A percentile compares a stretch with the other conserved stretches of the same genome.
These are phyloP conservation scores for Vitis rupestris DNA, from an alignment of 164 flowering plant species.

Conservation along the genomic window DNA sequence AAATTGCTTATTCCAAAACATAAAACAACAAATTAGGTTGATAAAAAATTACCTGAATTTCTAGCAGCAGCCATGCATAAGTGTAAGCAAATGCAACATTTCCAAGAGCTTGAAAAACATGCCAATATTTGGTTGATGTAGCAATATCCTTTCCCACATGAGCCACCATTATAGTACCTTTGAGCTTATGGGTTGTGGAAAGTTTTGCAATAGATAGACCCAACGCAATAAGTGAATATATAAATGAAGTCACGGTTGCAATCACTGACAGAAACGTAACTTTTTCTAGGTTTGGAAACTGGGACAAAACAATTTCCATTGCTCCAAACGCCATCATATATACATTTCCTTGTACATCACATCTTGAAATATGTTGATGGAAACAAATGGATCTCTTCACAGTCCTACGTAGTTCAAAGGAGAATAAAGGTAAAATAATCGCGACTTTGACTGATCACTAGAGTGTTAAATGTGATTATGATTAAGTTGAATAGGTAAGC, in stretches of 20 bases:
- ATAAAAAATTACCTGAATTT: slow-evolving; percentile 36
- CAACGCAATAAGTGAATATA: slow-evolving; percentile 27
- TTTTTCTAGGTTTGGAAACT: slow-evolving; percentile 43
- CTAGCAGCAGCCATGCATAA: slow-evolving; percentile 34
- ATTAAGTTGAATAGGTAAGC: too few species aligned
- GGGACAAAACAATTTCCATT: slow-evolving; percentile 33
- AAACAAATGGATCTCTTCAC: slow-evolving; percentile 33
- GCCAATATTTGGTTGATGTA: slow-evolving; percentile 28
- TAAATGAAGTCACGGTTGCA: slow-evolving; percentile 36
- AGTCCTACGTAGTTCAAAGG: slow-evolving; percentile 5
- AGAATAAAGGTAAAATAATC: neutral
- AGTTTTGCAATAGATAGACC: slow-evolving; percentile 24
- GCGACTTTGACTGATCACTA: too few species aligned
- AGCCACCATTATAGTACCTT: slow-evolving; percentile 28
- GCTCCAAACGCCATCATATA: slow-evolving; percentile 34
- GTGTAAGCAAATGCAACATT: slow-evolving; percentile 48
- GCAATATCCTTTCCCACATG: slow-evolving; percentile 16
- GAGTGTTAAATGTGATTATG: neutral
- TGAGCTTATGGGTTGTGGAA: slow-evolving; percentile 18
- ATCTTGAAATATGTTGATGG: slow-evolving; percentile 21
- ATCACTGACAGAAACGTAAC: slow-evolving; percentile 33
- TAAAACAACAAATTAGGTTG: too few species aligned
- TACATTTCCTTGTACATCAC: slow-evolving; percentile 24
- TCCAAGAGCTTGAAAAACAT: slow-evolving; percentile 38
- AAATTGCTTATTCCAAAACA: too few species aligned